Evolutionary conservation across 495 filamentous ascomycete genomes (phyloP), one percentile per base, ranked within the genome.

Genomic region (Neurospora sp.): DNA sequence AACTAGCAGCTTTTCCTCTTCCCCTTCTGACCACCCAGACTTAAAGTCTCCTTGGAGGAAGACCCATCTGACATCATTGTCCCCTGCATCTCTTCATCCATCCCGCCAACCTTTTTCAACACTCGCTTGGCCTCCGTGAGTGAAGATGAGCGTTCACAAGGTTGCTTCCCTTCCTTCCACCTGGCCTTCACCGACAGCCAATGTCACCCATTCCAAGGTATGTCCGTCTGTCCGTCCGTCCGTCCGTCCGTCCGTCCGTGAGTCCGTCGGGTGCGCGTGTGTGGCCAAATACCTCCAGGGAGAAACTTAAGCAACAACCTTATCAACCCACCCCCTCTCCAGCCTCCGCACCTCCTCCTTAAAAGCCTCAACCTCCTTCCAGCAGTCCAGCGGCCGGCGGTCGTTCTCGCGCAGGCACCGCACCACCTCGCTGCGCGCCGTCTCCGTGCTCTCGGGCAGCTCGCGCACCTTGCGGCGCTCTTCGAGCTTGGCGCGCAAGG

Each of bases 381-480:
- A 98, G 87, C 96, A 99, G 86, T 98, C 91, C 80, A 99, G 82
- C 79, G 96, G 96, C 82, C 94, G 87, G 70, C 94, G 85, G 78
- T 98, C 95, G 84, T 98, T 92, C 79, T 90, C 85, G 76, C 91
- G 84, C 85, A 99, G 85, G 82, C 96, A 99, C 69, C 88, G 86
- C 74, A 96, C 89, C 69, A 99, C 91, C 74, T 91, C 88, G 73
- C 87, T 84, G 79, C 91, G 92, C 42, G 96, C 94, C 81, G 85
- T 86, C 80, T 92, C 88, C 38, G 97, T 88, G 69, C 83, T 86
- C 73, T 89, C 88, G 27, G 85, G 85, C 42, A 86, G 75, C 75
- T 90, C 85, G 23, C 87, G 83, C 72, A 98, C 78, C 83, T 92
- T 90, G 79, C 89, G 92, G 76, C 94, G 86, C 76, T 85, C 87